phyloP scores from a whole-genome alignment of 495 filamentous ascomycete species.

The Hypoxylon subgilvum region DNA sequence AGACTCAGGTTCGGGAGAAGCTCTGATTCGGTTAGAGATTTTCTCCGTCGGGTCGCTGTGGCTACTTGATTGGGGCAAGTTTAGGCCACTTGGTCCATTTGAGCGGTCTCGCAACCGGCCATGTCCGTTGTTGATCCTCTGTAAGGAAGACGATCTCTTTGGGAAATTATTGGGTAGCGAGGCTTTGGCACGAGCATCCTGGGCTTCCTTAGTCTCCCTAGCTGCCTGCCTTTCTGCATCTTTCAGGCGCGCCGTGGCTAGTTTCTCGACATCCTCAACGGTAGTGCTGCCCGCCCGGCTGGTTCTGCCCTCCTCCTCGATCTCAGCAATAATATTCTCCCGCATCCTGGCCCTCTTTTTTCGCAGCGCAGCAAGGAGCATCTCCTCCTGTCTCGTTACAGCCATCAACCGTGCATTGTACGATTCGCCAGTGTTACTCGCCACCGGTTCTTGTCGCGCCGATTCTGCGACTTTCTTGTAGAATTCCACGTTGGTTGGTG shows the following conservation, averaged over 20 bases:
- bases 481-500: slow-evolving; percentile 55
- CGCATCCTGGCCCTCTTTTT: slow-evolving; percentile 77
- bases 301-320: slow-evolving; percentile 43
- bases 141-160: slow-evolving; percentile 24
- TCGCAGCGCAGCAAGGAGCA: slow-evolving; percentile 80
- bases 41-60: slow-evolving; percentile 32
- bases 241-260: slow-evolving; percentile 16
- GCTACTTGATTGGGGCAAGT: slow-evolving; percentile 26
- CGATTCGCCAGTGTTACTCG: slow-evolving; percentile 33
- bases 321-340: slow-evolving; percentile 70
- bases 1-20: slow-evolving; percentile 16
- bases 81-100: slow-evolving; percentile 14
- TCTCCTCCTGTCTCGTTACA: slow-evolving; percentile 84
- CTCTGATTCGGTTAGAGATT: slow-evolving; percentile 6
- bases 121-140: slow-evolving; percentile 1
- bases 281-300: neutral
- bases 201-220: slow-evolving; percentile 16
- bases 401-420: slow-evolving; percentile 74
- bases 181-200: slow-evolving; percentile 16
- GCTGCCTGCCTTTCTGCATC: slow-evolving; percentile 22
- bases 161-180: slow-evolving; percentile 14
- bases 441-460: slow-evolving; percentile 23
- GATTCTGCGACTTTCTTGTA: slow-evolving; percentile 44
- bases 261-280: slow-evolving; percentile 13
- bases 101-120: slow-evolving; percentile 14